Conservation (phyloP, 139 green algal species). For the Picocystis salinarum region DNA sequence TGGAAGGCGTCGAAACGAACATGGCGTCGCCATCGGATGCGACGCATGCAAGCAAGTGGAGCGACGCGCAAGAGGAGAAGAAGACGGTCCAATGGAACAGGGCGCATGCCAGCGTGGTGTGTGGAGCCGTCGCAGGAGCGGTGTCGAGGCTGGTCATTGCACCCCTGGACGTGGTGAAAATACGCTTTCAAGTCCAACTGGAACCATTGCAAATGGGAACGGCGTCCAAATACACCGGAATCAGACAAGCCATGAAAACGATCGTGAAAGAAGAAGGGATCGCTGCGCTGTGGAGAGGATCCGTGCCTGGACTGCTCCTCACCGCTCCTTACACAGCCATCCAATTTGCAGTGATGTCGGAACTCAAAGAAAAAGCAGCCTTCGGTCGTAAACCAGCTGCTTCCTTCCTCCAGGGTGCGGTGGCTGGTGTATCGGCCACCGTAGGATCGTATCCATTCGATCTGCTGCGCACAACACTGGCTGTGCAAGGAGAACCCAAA, state of each 20-base stretch:
- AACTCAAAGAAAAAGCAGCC: constrained; percentile 34
- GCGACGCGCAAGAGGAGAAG: too few species aligned
- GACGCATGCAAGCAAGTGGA: too few species aligned
- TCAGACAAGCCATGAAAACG: constrained; percentile 55
- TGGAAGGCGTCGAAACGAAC: too few species aligned
- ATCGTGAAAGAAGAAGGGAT: constrained; percentile 80
- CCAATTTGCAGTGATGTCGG: constrained; percentile 81
- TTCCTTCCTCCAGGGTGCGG: constrained; percentile 64
- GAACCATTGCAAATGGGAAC: not conserved
- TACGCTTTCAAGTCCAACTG: constrained; percentile 21
- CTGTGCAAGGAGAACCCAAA: constrained; percentile 83
- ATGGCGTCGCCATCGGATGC: too few species aligned
- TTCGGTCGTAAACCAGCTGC: too few species aligned
- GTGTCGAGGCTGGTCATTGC: too few species aligned
- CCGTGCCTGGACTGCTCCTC: constrained; percentile 73
- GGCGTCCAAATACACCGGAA: constrained; percentile 62
- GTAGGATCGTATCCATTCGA: constrained; percentile 93
- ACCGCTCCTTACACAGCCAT: constrained; percentile 90
- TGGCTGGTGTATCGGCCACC: constrained; percentile 74
- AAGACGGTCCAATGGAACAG: too few species aligned
- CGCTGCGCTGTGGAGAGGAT: constrained; percentile 76
- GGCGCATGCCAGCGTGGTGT: too few species aligned
- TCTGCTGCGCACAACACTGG: constrained; percentile 85
- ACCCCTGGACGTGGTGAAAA: constrained; percentile 93
- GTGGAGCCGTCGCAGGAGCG: too few species aligned